These are phyloP conservation scores for Penicillium antarcticum DNA, from an alignment of 495 filamentous ascomycete genomes.

Conservation along the genomic window DNA sequence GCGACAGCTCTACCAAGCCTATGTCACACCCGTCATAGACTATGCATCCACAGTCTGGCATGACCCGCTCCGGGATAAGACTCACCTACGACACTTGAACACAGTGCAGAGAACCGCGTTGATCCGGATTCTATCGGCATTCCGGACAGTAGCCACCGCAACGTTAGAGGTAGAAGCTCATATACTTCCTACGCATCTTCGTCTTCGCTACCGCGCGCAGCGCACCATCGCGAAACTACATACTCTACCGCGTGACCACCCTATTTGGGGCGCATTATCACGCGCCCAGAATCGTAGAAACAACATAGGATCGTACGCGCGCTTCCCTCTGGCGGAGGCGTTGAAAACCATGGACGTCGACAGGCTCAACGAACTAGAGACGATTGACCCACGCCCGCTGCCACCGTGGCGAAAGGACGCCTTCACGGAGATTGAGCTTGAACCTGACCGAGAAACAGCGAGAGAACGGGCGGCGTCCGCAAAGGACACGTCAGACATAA, in stretches of 20 bases:
- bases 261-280: conserved; percentile 1
- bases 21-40: conserved; percentile 15
- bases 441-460: conserved; percentile 11
- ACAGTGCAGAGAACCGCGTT: background rate
- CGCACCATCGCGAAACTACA: background rate
- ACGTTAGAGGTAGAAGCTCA: background rate
- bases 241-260: conserved; percentile 1
- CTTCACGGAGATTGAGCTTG: conserved; percentile 15
- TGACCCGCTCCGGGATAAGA: too few species aligned
- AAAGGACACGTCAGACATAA: background rate
- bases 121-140: background rate
- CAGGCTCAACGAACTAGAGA: conserved; percentile 14
- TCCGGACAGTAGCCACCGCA: background rate
- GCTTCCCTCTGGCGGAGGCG: conserved; percentile 15
- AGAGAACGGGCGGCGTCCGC: background rate
- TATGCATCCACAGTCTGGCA: conserved; percentile 19
- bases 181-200: background rate
- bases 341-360: conserved; percentile 14
- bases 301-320: conserved; percentile 1
- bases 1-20: conserved; percentile 21
- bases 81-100: too few species aligned
- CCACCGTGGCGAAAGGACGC: conserved; percentile 5
- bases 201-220: background rate
- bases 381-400: conserved; percentile 16
- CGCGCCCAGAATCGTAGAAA: conserved; percentile 11